A percentile compares a stretch with the other conserved stretches of the same genome.
These are phyloP conservation scores for Pelargonium cotyledonis DNA, from an alignment of 441 rosid genomes.

Conservation along the genomic window DNA sequence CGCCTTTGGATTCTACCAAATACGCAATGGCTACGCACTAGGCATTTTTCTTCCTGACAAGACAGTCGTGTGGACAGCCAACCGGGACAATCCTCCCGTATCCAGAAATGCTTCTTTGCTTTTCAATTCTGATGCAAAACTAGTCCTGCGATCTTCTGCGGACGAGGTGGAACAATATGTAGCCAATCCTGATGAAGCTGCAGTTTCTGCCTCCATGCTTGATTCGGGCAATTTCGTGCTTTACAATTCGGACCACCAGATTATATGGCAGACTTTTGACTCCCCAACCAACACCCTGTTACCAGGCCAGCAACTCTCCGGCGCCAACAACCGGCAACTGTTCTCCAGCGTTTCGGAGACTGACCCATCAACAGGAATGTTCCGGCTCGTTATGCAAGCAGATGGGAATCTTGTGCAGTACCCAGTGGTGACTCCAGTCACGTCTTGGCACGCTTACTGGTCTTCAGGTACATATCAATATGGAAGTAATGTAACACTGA, in stretches of 20 bases:
- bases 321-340: not conserved
- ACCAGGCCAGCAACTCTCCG: slow-evolving; percentile 18
- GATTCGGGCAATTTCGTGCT: slow-evolving; percentile 33
- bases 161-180: not conserved
- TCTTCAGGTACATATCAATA: not conserved
- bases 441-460: slow-evolving; percentile 15
- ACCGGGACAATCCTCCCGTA: slow-evolving; percentile 25
- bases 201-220: slow-evolving; percentile 28
- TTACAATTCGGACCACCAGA: slow-evolving; percentile 3
- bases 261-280: slow-evolving; percentile 28
- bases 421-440: slow-evolving; percentile 11
- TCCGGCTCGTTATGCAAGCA: slow-evolving; percentile 23
- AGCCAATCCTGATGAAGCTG: not conserved
- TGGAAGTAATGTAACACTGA: slow-evolving; percentile 22
- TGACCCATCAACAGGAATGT: slow-evolving; percentile 21
- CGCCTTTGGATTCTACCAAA: slow-evolving; percentile 32
- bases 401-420: slow-evolving; percentile 35
- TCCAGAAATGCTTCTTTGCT: slow-evolving; percentile 10
- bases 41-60: slow-evolving; percentile 26
- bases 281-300: slow-evolving; percentile 26
- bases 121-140: slow-evolving; percentile 14
- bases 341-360: slow-evolving; percentile 16
- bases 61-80: slow-evolving; percentile 28
- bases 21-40: slow-evolving; percentile 17
- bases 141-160: slow-evolving; percentile 17